phyloP scores from a whole-genome alignment of 140 eudicot species.

The Bidens hawaiensis region DNA sequence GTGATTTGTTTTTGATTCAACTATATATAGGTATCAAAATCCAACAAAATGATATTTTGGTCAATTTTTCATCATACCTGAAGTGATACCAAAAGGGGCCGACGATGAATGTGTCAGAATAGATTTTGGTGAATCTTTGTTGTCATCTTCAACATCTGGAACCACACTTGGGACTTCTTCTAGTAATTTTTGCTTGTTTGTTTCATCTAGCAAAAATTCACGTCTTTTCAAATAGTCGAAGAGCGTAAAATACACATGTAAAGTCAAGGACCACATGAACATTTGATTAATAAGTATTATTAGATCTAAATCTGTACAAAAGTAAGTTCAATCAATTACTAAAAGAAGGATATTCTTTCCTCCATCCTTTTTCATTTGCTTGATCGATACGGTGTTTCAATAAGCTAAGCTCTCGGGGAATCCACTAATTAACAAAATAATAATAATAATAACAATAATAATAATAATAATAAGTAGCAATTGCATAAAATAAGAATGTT shows the following conservation, averaged over 20 bases:
- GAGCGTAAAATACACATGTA: constrained; percentile 26
- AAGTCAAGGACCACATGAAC: constrained; percentile 47
- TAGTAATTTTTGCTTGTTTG: constrained; percentile 45
- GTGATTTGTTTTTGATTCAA: background rate
- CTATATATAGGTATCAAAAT: background rate
- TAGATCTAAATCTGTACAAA: background rate
- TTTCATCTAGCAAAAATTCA: constrained; percentile 34
- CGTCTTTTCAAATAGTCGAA: constrained; percentile 43
- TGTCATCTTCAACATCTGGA: constrained; percentile 46
- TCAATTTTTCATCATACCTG: constrained; percentile 29
- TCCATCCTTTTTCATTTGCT: constrained; percentile 90
- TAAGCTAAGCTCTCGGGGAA: constrained; percentile 48
- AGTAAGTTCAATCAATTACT: background rate
- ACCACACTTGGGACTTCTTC: constrained; percentile 47
- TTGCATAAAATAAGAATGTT: constrained; percentile 11
- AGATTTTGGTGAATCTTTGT: constrained; percentile 38
- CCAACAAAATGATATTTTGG: background rate
- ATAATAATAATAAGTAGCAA: constrained; percentile 2
- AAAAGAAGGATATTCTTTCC: constrained; percentile 79
- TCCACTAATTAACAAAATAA: constrained; percentile 50
- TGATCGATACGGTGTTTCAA: constrained; percentile 64
- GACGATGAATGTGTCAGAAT: constrained; percentile 20
- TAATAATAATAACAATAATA: too few relatives aligned
- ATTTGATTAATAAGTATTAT: too few relatives aligned
- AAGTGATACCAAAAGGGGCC: constrained; percentile 17